Evolutionary conservation across 768 basidiomycete species (phyloP), one percentile per base, ranked within the genome.

Genomic region (Tulasnella sp.): DNA sequence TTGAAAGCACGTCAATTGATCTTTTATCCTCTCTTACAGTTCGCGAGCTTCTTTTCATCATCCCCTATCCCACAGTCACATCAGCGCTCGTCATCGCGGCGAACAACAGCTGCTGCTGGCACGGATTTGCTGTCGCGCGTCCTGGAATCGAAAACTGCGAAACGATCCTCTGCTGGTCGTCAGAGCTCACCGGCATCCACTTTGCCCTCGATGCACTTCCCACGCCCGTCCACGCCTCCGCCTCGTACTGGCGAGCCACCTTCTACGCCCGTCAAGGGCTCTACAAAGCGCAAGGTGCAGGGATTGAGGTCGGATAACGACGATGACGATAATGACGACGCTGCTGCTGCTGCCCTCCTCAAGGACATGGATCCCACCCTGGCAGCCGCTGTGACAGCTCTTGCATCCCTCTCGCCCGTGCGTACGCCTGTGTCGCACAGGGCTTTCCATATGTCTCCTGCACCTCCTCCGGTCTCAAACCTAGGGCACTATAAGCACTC

Each of bases 21-120:
- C 19, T 48, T n/a, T 48, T 5, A 27, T 27, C n/a, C 19, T 48
- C 10, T 19, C 19, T 27, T 5, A 17, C 43, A 56, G 55, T 44
- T 56, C 11, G 29, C 27, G 41, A 56, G 49, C 23, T 59, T 59
- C 58, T 59, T 59, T 47, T 59, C 58, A n/a, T 59, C 58, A 24
- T 59, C 58, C 9, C 58, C 58, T 3, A 41, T 61, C 84, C 93
- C 65, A 97, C 71, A 96, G 98, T 76, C 96, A 95, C 64, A 99
- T 99, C 84, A 98, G 97, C 73, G 96, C 94, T 51, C 86, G 97
- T 29, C 45, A 13, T 26, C 24, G 4, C 58, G 50, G 10, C 32
- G 48, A 9, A 10, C 58, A 15, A 29, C 29, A 2, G 26, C 47
- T 50, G 45, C 29, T 10, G 19, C 51, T 19, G 24, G 51, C 21